Percentiles rank a stretch among this genome's conserved stretches.
Conservation (phyloP, 1,139 yeast species). For the Sugiyamaella xylanicola region DNA sequence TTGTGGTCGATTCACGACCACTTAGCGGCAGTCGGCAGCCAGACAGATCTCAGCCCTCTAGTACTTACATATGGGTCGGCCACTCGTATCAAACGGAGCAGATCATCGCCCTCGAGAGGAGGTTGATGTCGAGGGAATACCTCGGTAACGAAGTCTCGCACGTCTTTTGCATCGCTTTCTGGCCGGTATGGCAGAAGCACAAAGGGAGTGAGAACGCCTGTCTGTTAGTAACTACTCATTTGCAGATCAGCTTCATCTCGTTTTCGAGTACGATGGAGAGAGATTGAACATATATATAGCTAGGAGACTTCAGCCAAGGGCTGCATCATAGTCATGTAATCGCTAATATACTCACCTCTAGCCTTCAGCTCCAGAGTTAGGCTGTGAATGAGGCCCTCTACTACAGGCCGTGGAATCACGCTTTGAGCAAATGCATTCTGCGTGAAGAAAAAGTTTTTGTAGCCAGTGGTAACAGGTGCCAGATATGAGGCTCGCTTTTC, state of each 20-base stretch:
- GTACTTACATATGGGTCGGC: slow-evolving; percentile 34
- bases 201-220: slow-evolving; percentile 40
- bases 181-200: slow-evolving; percentile 40
- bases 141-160: slow-evolving; percentile 32
- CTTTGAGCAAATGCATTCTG: slow-evolving; percentile 33
- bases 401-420: slow-evolving; percentile 36
- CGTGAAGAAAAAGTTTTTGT: slow-evolving; percentile 36
- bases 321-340: too few relatives aligned
- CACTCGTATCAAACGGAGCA: slow-evolving; percentile 35
- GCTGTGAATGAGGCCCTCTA: slow-evolving; percentile 37
- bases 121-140: slow-evolving; percentile 34
- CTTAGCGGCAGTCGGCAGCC: too few relatives aligned
- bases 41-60: too few relatives aligned
- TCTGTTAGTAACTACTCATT: too few relatives aligned
- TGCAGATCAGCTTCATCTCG: neutral
- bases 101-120: slow-evolving; percentile 37
- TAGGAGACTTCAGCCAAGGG: too few relatives aligned
- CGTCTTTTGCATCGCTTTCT: slow-evolving; percentile 32
- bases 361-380: slow-evolving; percentile 39
- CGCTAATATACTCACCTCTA: slow-evolving; percentile 40
- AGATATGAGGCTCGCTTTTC: slow-evolving; percentile 4
- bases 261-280: too few relatives aligned
- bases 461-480: slow-evolving; percentile 11
- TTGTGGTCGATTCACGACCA: slow-evolving; percentile 1
- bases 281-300: too few relatives aligned